Conservation (phyloP, 2,329 filamentous ascomycete species). For the Laburnicola sp. region DNA sequence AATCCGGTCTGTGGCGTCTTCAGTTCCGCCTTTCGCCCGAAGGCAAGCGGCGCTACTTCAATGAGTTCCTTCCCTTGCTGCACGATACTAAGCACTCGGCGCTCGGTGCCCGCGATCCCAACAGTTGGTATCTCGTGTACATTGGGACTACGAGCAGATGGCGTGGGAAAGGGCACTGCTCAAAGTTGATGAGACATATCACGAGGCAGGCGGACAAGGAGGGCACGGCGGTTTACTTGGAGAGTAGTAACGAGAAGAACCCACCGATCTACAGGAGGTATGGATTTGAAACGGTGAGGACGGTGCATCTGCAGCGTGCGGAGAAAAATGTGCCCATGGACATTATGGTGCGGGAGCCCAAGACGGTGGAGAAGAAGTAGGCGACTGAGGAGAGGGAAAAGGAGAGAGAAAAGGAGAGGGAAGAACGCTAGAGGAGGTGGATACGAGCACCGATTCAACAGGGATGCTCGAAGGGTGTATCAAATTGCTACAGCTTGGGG, state of each 20-base stretch:
- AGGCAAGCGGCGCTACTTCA: conserved; percentile 73
- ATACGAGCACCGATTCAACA: conserved; percentile 31
- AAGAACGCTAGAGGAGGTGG: not conserved
- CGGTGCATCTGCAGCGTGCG: conserved; percentile 65
- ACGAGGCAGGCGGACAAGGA: conserved; percentile 67
- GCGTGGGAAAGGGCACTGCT: conserved; percentile 72
- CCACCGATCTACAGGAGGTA: conserved; percentile 73
- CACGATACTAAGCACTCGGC: conserved; percentile 71
- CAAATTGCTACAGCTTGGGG: not conserved
- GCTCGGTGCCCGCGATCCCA: conserved; percentile 66
- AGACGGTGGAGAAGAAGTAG: conserved; percentile 23
- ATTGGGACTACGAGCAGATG: conserved; percentile 73
- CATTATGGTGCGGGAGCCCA: conserved; percentile 80
- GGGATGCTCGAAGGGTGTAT: conserved; percentile 6
- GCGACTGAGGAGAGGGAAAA: conserved; percentile 4
- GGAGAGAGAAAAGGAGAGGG: not conserved
- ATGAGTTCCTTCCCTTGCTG: conserved; percentile 74
- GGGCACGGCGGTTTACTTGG: conserved; percentile 71
- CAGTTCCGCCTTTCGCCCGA: conserved; percentile 73
- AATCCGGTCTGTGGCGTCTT: conserved; percentile 77
- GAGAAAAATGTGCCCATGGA: conserved; percentile 65
- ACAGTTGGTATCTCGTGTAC: conserved; percentile 82
- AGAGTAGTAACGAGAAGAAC: conserved; percentile 72
- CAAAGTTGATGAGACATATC: conserved; percentile 71
- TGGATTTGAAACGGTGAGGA: conserved; percentile 68